A percentile compares a stretch with the other conserved stretches of the same genome.
phyloP scores from a whole-genome alignment of 1,139 yeast genomes.

The Lodderomyces parapsilosis region DNA sequence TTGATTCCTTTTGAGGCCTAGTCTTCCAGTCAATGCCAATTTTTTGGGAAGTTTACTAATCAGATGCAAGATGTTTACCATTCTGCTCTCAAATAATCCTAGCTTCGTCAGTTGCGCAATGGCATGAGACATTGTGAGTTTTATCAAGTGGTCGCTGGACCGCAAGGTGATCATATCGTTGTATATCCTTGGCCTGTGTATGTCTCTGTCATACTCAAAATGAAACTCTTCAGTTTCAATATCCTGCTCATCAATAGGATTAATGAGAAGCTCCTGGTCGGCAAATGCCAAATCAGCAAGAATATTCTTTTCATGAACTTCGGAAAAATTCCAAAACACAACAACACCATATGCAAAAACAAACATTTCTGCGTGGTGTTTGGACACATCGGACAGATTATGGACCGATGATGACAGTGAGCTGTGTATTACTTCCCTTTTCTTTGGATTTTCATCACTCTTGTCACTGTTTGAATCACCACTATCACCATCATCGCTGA shows the following conservation, averaged over 20 bases:
- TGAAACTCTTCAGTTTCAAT: constrained; percentile 95
- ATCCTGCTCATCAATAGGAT: constrained; percentile 84
- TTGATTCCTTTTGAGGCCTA: constrained; percentile 78
- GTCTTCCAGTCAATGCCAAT: constrained; percentile 82
- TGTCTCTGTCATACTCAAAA: constrained; percentile 81
- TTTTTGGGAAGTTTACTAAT: constrained; percentile 87
- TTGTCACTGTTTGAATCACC: constrained; percentile 3
- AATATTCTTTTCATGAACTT: constrained; percentile 86
- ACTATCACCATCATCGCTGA: constrained; percentile 18
- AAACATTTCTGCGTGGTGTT: constrained; percentile 86
- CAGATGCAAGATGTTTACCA: constrained; percentile 79
- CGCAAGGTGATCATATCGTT: constrained; percentile 92
- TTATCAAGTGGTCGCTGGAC: constrained; percentile 89
- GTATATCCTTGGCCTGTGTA: constrained; percentile 84
- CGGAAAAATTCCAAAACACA: constrained; percentile 96
- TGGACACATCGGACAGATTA: constrained; percentile 46
- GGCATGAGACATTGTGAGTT: constrained; percentile 92
- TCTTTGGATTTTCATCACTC: neutral
- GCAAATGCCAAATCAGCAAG: constrained; percentile 91
- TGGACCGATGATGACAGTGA: constrained; percentile 9
- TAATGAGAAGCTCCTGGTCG: constrained; percentile 53
- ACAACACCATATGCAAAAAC: constrained; percentile 90
- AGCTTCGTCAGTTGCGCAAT: constrained; percentile 94
- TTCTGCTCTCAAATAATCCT: constrained; percentile 86
- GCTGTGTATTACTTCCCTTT: constrained; percentile 2